These are phyloP conservation scores for Neurospora sp. DNA, from an alignment of 495 filamentous ascomycete species.

Conservation along the genomic window DNA sequence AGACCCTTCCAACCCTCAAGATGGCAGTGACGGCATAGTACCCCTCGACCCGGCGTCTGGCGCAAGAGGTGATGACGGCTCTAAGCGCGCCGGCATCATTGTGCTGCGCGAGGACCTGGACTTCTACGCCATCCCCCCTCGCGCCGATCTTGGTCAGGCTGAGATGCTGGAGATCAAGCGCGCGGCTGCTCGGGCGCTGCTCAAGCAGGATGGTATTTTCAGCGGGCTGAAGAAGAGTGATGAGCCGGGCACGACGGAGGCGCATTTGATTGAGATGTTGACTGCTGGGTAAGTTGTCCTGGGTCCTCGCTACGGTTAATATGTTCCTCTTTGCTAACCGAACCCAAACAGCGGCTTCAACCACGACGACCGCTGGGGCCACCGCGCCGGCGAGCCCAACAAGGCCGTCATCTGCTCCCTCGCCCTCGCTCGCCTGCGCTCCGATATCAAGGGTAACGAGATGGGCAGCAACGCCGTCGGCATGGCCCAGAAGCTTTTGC, in stretches of 20 bases:
- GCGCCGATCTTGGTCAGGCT: conserved; percentile 66
- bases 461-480: conserved; percentile 74
- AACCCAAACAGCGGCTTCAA: conserved; percentile 69
- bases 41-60: conserved; percentile 40
- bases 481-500: conserved; percentile 96
- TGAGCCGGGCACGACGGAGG: conserved; percentile 91
- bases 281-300: conserved; percentile 70
- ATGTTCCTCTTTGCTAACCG: too few species aligned
- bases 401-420: conserved; percentile 98
- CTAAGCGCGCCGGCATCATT: conserved; percentile 89
- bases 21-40: conserved; percentile 52
- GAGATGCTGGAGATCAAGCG: conserved; percentile 98
- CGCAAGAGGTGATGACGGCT: conserved; percentile 33
- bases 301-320: too few species aligned
- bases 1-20: conserved; percentile 48
- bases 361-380: conserved; percentile 88
- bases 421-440: conserved; percentile 83
- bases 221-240: conserved; percentile 89
- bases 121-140: conserved; percentile 94
- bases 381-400: conserved; percentile 89
- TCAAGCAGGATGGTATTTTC: conserved; percentile 93
- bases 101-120: conserved; percentile 94
- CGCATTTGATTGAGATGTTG: conserved; percentile 98
- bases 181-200: conserved; percentile 74
- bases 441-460: conserved; percentile 74